A percentile compares a stretch with the other conserved stretches of the same genome.
Conservation (phyloP, 2,329 filamentous ascomycete species). For the Microcyclosporella mali region DNA sequence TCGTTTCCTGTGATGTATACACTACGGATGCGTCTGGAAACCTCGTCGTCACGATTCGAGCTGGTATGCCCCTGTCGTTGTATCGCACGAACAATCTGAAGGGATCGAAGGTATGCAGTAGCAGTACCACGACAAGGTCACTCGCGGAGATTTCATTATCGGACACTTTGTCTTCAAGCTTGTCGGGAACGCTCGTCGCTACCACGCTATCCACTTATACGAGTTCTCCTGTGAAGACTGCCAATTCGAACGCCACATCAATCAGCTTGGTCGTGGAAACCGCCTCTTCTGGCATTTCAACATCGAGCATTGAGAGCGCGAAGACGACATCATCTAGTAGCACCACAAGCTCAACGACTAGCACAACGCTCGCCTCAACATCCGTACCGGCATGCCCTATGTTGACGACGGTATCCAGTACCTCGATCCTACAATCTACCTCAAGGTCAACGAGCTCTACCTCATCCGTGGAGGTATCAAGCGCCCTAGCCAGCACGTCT, state of each 20-base stretch:
- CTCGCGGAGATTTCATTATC: no score
- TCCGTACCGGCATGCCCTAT: slow-evolving; percentile 6
- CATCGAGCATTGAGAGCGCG: not conserved
- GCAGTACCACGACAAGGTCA: slow-evolving; percentile 2
- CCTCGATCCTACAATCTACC: no score
- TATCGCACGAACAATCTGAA: slow-evolving; percentile 33
- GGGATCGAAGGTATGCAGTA: slow-evolving; percentile 34
- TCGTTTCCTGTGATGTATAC: slow-evolving; percentile 40
- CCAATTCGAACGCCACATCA: no score
- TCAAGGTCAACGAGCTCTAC: no score
- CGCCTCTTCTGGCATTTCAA: not conserved
- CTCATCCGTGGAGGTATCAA: no score
- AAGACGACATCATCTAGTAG: not conserved
- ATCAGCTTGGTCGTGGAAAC: no score
- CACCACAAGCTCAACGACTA: slow-evolving; percentile 1
- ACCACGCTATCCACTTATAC: no score
- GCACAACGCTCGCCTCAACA: not conserved
- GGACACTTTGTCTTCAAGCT: no score
- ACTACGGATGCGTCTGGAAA: slow-evolving; percentile 40
- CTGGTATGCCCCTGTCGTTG: slow-evolving; percentile 41
- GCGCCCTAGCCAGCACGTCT: no score
- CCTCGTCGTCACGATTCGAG: slow-evolving; percentile 39
- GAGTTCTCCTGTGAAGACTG: not conserved
- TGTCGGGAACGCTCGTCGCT: no score
- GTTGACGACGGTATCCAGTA: no score